phyloP scores from a whole-genome alignment of 2,329 filamentous ascomycete genomes.

The Samsoniella hepiali region DNA sequence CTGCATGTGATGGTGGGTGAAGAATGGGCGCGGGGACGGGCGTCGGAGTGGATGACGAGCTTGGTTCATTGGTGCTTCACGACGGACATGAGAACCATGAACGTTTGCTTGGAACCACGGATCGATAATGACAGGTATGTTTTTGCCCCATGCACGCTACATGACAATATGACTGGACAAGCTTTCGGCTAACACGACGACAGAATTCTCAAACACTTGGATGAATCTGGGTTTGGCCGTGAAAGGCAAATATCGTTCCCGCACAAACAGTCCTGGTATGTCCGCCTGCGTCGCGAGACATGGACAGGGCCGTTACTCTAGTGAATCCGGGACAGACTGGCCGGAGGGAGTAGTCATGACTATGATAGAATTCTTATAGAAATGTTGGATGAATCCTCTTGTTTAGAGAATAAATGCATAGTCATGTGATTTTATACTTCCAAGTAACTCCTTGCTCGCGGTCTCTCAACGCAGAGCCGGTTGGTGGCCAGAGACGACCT shows the following conservation, averaged over 20 bases:
- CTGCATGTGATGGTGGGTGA: conserved; percentile 88
- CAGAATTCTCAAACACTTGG: conserved; percentile 57
- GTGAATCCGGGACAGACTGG: not conserved
- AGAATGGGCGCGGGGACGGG: conserved; percentile 82
- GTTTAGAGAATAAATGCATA: too few relatives aligned
- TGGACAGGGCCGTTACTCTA: conserved; percentile 70
- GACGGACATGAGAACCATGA: conserved; percentile 76
- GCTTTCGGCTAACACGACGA: conserved; percentile 4
- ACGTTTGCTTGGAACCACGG: conserved; percentile 81
- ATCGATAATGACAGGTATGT: conserved; percentile 84
- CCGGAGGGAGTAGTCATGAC: not conserved
- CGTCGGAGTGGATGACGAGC: conserved; percentile 77
- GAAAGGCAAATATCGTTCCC: conserved; percentile 83
- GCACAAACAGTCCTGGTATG: conserved; percentile 87
- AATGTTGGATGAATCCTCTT: too few relatives aligned
- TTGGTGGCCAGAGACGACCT: too few relatives aligned
- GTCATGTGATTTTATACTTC: too few relatives aligned
- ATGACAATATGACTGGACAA: not conserved
- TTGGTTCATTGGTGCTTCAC: conserved; percentile 83
- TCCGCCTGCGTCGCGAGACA: conserved; percentile 73
- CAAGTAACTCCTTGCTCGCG: too few relatives aligned
- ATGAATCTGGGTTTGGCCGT: conserved; percentile 75
- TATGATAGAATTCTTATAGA: not conserved
- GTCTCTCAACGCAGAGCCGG: too few relatives aligned
- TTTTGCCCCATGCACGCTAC: not conserved